These are phyloP conservation scores for Xylaria sp. DNA, from an alignment of 2,329 filamentous ascomycete species.

Conservation along the genomic window DNA sequence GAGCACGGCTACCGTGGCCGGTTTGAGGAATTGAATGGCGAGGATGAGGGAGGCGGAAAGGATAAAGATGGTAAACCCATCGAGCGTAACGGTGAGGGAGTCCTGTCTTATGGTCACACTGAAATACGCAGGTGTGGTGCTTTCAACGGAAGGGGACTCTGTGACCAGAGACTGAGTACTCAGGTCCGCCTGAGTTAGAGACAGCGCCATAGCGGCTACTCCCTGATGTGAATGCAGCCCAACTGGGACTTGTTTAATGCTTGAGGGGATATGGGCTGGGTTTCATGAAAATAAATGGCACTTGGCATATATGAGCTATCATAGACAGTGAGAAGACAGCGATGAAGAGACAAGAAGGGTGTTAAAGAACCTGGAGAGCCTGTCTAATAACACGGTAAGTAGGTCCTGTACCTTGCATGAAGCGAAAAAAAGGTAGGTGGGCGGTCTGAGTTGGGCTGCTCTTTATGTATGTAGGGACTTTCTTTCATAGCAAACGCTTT, in stretches of 20 bases:
- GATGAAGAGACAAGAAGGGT: not conserved
- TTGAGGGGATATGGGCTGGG: not conserved
- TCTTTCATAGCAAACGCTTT: not conserved
- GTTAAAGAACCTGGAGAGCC: not conserved
- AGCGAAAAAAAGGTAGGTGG: conserved; percentile 1
- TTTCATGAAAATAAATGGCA: conserved; percentile 10
- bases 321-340: not conserved
- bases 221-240: not conserved
- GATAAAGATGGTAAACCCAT: conserved; percentile 60
- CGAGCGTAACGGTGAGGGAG: conserved; percentile 63
- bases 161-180: conserved; percentile 39
- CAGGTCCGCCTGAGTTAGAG: conserved; percentile 43
- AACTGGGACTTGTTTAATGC: conserved; percentile 4
- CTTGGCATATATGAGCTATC: conserved; percentile 13
- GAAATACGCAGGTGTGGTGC: conserved; percentile 47
- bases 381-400: conserved; percentile 26
- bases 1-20: conserved; percentile 59
- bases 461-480: conserved; percentile 26
- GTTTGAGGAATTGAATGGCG: conserved; percentile 62
- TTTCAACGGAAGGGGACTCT: conserved; percentile 34
- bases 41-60: conserved; percentile 59
- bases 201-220: conserved; percentile 43
- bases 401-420: conserved; percentile 35
- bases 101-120: conserved; percentile 60
- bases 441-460: not conserved